Percentiles rank a stretch among this genome's conserved stretches.
Conservation (phyloP, 805 yeast genomes). For the Saccharomycopsis sp. region DNA sequence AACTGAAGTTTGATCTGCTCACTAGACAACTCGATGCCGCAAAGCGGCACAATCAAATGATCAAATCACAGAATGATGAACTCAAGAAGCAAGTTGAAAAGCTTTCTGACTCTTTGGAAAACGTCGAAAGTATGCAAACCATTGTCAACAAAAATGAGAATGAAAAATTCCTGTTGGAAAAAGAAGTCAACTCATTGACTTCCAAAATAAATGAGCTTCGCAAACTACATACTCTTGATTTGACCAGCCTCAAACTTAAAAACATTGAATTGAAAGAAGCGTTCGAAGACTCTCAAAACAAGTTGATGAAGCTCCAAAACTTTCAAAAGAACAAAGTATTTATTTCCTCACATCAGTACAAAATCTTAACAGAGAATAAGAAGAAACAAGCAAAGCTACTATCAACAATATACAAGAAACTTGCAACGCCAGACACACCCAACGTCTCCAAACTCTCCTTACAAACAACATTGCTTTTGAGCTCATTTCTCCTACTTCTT, state of each 20-base stretch:
- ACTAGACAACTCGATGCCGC: neutral
- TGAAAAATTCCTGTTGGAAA: neutral
- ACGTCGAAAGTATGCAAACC: neutral
- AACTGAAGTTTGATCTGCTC: neutral
- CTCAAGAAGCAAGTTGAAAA: conserved; percentile 1
- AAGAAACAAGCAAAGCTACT: too few relatives aligned
- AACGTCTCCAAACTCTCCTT: too few relatives aligned
- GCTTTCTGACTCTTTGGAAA: neutral
- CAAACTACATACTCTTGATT: conserved; percentile 2
- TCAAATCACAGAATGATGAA: conserved; percentile 4
- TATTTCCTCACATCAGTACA: too few relatives aligned
- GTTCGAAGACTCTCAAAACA: conserved; percentile 4
- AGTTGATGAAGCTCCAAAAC: too few relatives aligned
- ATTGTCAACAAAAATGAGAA: neutral
- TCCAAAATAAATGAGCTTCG: neutral
- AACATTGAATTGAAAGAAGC: conserved; percentile 9
- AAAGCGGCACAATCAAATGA: too few relatives aligned
- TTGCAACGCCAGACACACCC: too few relatives aligned
- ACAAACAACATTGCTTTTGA: too few relatives aligned
- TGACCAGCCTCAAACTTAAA: conserved; percentile 9
- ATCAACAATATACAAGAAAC: too few relatives aligned
- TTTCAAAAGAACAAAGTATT: too few relatives aligned
- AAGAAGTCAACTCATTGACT: too few relatives aligned
- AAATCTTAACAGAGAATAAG: too few relatives aligned
- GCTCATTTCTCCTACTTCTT: too few relatives aligned